Conservation (phyloP, 1,139 yeast species). For the Geotrichum restrictum region DNA sequence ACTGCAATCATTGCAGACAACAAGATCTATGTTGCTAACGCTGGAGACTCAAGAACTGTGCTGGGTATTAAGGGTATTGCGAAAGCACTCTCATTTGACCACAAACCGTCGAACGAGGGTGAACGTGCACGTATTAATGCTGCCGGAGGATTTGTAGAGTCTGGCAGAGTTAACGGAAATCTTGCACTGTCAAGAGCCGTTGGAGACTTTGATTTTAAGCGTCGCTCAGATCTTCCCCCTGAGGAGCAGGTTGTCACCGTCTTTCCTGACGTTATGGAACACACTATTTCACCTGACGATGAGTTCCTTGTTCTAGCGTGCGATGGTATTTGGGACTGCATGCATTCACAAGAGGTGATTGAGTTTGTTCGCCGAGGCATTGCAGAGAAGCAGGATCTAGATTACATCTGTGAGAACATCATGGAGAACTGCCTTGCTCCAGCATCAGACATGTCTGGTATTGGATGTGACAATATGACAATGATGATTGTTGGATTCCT, state of each 20-base stretch:
- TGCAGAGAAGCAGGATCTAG: slow-evolving; percentile 61
- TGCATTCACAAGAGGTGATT: slow-evolving; percentile 86
- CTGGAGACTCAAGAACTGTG: slow-evolving; percentile 95
- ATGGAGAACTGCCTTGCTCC: slow-evolving; percentile 97
- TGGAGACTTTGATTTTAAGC: slow-evolving; percentile 94
- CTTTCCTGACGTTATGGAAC: slow-evolving; percentile 84
- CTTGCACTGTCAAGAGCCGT: slow-evolving; percentile 92
- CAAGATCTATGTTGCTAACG: slow-evolving; percentile 60
- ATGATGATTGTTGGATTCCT: slow-evolving; percentile 83
- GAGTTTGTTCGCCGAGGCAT: slow-evolving; percentile 92
- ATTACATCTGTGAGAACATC: slow-evolving; percentile 76
- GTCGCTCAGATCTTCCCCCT: slow-evolving; percentile 72
- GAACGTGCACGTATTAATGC: slow-evolving; percentile 88
- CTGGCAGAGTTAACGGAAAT: slow-evolving; percentile 95
- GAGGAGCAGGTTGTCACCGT: slow-evolving; percentile 96
- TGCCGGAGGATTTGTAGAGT: slow-evolving; percentile 95
- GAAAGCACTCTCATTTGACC: slow-evolving; percentile 89
- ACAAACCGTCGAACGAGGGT: slow-evolving; percentile 91
- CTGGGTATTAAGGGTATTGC: slow-evolving; percentile 81
- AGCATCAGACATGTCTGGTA: slow-evolving; percentile 84
- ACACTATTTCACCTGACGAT: slow-evolving; percentile 61
- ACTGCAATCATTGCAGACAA: slow-evolving; percentile 63
- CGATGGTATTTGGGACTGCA: slow-evolving; percentile 99
- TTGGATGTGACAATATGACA: slow-evolving; percentile 98
- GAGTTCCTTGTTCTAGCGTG: slow-evolving; percentile 92